These are phyloP conservation scores for Hortaea sp. DNA, from an alignment of 2,329 filamentous ascomycete species.

Conservation along the genomic window DNA sequence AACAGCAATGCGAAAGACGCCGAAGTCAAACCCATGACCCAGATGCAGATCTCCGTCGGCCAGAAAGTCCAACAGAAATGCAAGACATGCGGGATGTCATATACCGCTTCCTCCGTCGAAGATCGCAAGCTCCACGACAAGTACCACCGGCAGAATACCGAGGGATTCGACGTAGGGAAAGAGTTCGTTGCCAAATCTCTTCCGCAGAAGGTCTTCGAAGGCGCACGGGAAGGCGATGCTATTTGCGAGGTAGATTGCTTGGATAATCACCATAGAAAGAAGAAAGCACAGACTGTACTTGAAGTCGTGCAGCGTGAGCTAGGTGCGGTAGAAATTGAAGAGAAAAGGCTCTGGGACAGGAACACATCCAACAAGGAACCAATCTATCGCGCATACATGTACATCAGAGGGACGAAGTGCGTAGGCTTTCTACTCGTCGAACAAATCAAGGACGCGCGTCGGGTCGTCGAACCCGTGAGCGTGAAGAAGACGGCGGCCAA, in stretches of 20 bases:
- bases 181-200: constrained; percentile 39
- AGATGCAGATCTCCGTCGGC: constrained; percentile 53
- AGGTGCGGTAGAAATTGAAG: constrained; percentile 49
- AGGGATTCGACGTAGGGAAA: constrained; percentile 52
- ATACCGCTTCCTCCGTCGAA: constrained; percentile 50
- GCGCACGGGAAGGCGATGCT: constrained; percentile 30
- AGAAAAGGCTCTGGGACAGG: constrained; percentile 48
- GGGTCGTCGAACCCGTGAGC: constrained; percentile 31
- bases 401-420: constrained; percentile 51
- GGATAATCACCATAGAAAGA: constrained; percentile 42
- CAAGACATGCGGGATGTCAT: constrained; percentile 55
- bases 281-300: constrained; percentile 44
- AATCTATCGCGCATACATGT: constrained; percentile 53
- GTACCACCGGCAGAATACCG: constrained; percentile 52
- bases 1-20: constrained; percentile 12
- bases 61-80: constrained; percentile 48
- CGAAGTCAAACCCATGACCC: constrained; percentile 34
- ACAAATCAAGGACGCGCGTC: constrained; percentile 47
- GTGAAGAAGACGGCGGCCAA: neutral
- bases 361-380: constrained; percentile 24
- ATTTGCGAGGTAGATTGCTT: constrained; percentile 50
- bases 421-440: constrained; percentile 53
- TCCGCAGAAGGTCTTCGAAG: constrained; percentile 7
- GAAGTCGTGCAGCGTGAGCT: constrained; percentile 55
- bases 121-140: constrained; percentile 54